Evolutionary conservation across 371 early-diverging fungal species (phyloP), one percentile per base, ranked within the genome.

Genomic region (Rhizopus sp.): DNA sequence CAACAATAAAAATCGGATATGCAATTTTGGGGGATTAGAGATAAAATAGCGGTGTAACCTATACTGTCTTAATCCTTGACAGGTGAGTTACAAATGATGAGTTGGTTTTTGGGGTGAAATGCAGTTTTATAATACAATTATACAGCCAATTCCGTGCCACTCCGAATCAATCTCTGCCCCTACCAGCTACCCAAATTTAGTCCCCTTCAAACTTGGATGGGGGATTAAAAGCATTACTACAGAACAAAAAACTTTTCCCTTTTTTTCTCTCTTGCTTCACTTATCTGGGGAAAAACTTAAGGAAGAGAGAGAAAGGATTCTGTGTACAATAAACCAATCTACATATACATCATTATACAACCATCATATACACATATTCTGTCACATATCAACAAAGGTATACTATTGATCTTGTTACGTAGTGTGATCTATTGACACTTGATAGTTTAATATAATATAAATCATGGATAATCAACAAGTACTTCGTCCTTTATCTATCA

Each of bases 401-500:
- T 39, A 13, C n/a, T 39, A 39, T 47, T 48, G 30, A 30, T 31
- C 30, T 48, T 48, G 31, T 31, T 48, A 29, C 30, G 31, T 48
- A 31, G n/a, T 31, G 49, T 48, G 32, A 48, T 15, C 30, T 32
- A 48, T 48, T 23, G 23, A 23, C 23, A 23, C 23, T 23, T 23
- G 13, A n/a, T 37, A 41, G 38, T 40, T 38, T 50, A 49, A 12
- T 48, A 46, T 49, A 46, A 39, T 51, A 35, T 35, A 23, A 38
- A 55, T 37, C 41, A 66, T 62, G 66, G 59, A 58, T 48, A 58
- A 62, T 47, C 72, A 70, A 60, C 77, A 76, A 72, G 71, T 71
- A 6, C 73, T 89, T 57, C 90, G 94, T 63, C 93, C 93, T 61
- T 81, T 95, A 50, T 80, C 87, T 64, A 78, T 93, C 71, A 92